Base-by-base conservation (phyloP, 331 rosid genomes). In the Spiraea crenata region DNA sequence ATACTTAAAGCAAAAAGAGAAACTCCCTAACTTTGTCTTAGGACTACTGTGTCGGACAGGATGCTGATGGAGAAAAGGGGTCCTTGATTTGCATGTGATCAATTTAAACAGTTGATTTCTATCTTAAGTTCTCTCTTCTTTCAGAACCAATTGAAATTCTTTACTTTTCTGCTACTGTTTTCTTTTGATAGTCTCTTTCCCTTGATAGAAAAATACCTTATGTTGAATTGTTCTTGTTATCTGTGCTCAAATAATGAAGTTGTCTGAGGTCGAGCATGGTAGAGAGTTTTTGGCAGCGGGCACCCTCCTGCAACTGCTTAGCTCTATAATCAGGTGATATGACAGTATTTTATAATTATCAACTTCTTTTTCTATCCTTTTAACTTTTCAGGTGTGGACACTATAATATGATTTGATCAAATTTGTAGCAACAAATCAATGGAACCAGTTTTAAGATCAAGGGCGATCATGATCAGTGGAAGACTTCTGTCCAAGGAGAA, bases 381-480 rank as follows among this genome's bases (percentile, higher is more conserved):
- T 25, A 5, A 15, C 2, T 19, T 25, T 1, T 44, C 31, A 9
- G 20, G 41, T 39, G 20, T 44, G 56, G 54, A 25, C 57, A 47
- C 56, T 44, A 47, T 31, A 14, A 70, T 37, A 42, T 46, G 5
- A 7, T 40, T 44, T 37, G 45, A 35, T 66, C 19, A 42, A 15
- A 5, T 40, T 63, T 70, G 45, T 38, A 89, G 99, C 77, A 74
- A 82, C 75, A 76, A 74, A 58, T 87, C 95, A 31, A 17, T 40
- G 45, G 92, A 86, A 57, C 74, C 96, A 51, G 71, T 89, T 76
- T 76, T 91, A 74, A 86, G 89, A 81, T 84, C 96, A 37, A 83
- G 99, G 75, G 92, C 97, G 37, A 85, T 91, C 82, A 84, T 86
- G 88, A 91, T 89, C 74, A 74, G 82, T 63, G 97, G 97, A 89